These are phyloP conservation scores for Macroventuria anomochaeta DNA, from an alignment of 2,329 filamentous ascomycete species.

Conservation along the genomic window DNA sequence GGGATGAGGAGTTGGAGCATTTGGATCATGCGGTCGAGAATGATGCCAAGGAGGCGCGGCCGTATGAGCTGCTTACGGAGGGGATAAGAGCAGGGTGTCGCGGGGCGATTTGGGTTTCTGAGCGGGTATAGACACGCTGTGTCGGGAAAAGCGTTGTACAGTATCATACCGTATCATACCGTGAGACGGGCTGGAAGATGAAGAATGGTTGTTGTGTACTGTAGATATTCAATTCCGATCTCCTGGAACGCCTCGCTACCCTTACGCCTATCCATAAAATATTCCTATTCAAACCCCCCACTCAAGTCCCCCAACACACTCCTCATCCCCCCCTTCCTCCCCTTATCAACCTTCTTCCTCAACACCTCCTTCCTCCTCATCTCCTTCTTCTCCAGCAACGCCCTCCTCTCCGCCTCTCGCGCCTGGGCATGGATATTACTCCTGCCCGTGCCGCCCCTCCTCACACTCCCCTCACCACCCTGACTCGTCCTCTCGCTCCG, in stretches of 20 bases:
- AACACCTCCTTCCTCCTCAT: constrained; percentile 58
- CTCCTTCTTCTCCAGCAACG: constrained; percentile 59
- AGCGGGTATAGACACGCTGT: constrained; percentile 62
- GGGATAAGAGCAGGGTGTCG: constrained; percentile 89
- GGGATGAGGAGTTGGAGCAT: constrained; percentile 97
- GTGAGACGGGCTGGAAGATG: too few species aligned
- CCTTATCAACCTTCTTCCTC: constrained; percentile 50
- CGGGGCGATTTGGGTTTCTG: constrained; percentile 90
- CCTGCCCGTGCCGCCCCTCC: constrained; percentile 62
- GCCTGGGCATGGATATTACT: constrained; percentile 66
- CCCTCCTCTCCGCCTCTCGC: constrained; percentile 62
- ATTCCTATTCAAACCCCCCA: constrained; percentile 46
- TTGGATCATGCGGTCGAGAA: constrained; percentile 93
- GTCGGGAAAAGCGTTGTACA: neutral
- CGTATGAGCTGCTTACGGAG: constrained; percentile 86
- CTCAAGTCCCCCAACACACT: constrained; percentile 43
- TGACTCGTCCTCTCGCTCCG: constrained; percentile 26
- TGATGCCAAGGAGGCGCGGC: constrained; percentile 86
- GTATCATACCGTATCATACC: too few species aligned
- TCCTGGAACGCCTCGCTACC: constrained; percentile 1
- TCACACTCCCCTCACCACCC: constrained; percentile 44
- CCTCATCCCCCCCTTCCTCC: constrained; percentile 34
- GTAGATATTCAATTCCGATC: neutral
- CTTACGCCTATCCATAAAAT: neutral
- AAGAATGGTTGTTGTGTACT: neutral